These are phyloP conservation scores for Moniliophthora roreri DNA, from an alignment of 1,284 basidiomycete species.

Conservation along the genomic window DNA sequence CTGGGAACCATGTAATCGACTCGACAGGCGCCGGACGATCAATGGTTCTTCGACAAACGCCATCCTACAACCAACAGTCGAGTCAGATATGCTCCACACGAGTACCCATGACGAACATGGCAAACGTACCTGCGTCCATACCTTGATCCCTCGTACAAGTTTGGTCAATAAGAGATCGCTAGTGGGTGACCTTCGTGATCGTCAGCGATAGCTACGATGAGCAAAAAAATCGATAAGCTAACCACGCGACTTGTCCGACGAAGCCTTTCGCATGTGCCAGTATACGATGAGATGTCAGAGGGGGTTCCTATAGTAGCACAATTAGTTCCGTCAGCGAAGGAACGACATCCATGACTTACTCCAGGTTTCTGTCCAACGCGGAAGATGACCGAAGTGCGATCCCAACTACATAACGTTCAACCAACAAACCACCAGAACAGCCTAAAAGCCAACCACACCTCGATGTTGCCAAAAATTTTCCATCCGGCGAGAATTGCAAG, in stretches of 20 bases:
- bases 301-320: slow-evolving; percentile 43
- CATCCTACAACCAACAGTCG: slow-evolving; percentile 46
- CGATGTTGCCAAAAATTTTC: slow-evolving; percentile 69
- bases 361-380: slow-evolving; percentile 46
- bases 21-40: slow-evolving; percentile 61
- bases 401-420: slow-evolving; percentile 53
- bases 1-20: slow-evolving; percentile 72
- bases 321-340: slow-evolving; percentile 4
- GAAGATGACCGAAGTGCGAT: slow-evolving; percentile 74
- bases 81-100: slow-evolving; percentile 7
- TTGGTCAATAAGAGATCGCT: slow-evolving; percentile 66
- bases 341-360: slow-evolving; percentile 19
- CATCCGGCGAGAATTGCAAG: slow-evolving; percentile 72
- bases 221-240: slow-evolving; percentile 13
- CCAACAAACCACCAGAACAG: slow-evolving; percentile 11
- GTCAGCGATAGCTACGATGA: slow-evolving; percentile 1
- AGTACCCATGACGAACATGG: background rate
- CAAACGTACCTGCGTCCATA: slow-evolving; percentile 67
- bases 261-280: slow-evolving; percentile 75
- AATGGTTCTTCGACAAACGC: slow-evolving; percentile 71
- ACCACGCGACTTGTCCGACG: slow-evolving; percentile 80
- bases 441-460: slow-evolving; percentile 37
- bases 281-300: slow-evolving; percentile 59
- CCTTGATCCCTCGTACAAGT: slow-evolving; percentile 67
- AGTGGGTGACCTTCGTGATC: slow-evolving; percentile 57